Evolutionary conservation across 2,329 filamentous ascomycete species (phyloP).

Genomic region (Epichloe coenophiala): DNA sequence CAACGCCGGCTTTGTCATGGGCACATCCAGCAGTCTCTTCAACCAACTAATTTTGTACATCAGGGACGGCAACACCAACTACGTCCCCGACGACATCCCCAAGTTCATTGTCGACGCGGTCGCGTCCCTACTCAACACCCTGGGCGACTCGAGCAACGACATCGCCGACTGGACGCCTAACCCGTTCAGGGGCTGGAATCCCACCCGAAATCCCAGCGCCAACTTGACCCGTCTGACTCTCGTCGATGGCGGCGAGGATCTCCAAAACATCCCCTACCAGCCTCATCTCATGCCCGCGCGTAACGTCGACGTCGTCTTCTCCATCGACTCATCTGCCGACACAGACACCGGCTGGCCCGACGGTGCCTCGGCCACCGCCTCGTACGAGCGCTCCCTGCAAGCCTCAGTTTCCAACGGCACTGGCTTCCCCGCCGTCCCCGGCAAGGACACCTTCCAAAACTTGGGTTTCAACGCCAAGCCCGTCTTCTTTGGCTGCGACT

Average conservation of each 20-base stretch:
- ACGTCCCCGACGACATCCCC: slow-evolving; percentile 35
- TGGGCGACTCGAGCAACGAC: slow-evolving; percentile 54
- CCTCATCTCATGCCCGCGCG: slow-evolving; percentile 39
- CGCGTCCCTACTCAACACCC: slow-evolving; percentile 30
- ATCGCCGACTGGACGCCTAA: slow-evolving; percentile 60
- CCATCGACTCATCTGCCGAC: slow-evolving; percentile 51
- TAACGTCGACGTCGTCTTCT: slow-evolving; percentile 48
- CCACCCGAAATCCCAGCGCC: slow-evolving; percentile 27
- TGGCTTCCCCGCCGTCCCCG: slow-evolving; percentile 44
- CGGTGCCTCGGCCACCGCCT: slow-evolving; percentile 43
- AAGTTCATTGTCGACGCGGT: slow-evolving; percentile 32
- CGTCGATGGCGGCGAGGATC: slow-evolving; percentile 69
- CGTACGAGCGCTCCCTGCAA: slow-evolving; percentile 38
- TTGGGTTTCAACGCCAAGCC: slow-evolving; percentile 45
- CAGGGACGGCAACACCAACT: slow-evolving; percentile 30
- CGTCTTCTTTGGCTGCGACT: slow-evolving; percentile 52
- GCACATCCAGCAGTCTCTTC: slow-evolving; percentile 70
- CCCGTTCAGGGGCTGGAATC: slow-evolving; percentile 41
- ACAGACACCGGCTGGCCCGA: slow-evolving; percentile 45
- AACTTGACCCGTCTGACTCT: slow-evolving; percentile 47
- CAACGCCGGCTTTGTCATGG: slow-evolving; percentile 68
- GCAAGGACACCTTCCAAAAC: slow-evolving; percentile 40
- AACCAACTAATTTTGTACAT: slow-evolving; percentile 61
- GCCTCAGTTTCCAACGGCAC: slow-evolving; percentile 36
- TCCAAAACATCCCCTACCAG: slow-evolving; percentile 68